Conservation (phyloP, 805 yeast genomes). For the Saturnispora diversa region DNA sequence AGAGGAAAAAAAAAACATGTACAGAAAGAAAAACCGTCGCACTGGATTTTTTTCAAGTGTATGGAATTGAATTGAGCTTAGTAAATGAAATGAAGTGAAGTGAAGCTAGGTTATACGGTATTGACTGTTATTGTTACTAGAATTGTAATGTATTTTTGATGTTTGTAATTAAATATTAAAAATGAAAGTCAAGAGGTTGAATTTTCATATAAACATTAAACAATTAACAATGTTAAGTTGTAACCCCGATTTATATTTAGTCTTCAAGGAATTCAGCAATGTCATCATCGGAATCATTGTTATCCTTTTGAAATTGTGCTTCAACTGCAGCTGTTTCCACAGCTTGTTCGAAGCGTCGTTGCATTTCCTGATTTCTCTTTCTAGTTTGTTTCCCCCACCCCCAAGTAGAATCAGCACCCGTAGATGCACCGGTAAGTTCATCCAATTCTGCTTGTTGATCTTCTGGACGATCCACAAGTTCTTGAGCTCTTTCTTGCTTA, state of each 20-base stretch:
- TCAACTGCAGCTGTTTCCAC: constrained; percentile 34
- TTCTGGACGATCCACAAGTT: constrained; percentile 29
- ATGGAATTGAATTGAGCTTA: too few species aligned
- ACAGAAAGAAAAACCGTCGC: not conserved
- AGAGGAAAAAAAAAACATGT: not conserved
- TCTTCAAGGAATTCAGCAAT: constrained; percentile 63
- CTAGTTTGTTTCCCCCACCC: constrained; percentile 82
- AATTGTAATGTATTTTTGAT: too few species aligned
- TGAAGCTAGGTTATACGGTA: too few species aligned
- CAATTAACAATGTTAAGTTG: too few species aligned
- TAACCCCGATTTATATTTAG: constrained; percentile 23
- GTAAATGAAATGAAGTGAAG: too few species aligned
- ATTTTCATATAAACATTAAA: too few species aligned
- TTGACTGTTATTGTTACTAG: too few species aligned
- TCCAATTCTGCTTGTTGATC: constrained; percentile 22
- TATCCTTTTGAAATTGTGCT: constrained; percentile 17
- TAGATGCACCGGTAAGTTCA: constrained; percentile 7
- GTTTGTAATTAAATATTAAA: too few species aligned
- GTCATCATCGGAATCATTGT: constrained; percentile 52
- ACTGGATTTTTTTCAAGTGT: too few species aligned
- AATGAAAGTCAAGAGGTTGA: too few species aligned
- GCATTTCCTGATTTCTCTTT: constrained; percentile 46
- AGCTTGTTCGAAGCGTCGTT: constrained; percentile 45
- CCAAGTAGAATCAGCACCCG: constrained; percentile 39
- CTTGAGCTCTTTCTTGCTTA: constrained; percentile 33